Evolutionary conservation across 129 eudicot species (phyloP).

Genomic region (Flaveria sonorensis): DNA sequence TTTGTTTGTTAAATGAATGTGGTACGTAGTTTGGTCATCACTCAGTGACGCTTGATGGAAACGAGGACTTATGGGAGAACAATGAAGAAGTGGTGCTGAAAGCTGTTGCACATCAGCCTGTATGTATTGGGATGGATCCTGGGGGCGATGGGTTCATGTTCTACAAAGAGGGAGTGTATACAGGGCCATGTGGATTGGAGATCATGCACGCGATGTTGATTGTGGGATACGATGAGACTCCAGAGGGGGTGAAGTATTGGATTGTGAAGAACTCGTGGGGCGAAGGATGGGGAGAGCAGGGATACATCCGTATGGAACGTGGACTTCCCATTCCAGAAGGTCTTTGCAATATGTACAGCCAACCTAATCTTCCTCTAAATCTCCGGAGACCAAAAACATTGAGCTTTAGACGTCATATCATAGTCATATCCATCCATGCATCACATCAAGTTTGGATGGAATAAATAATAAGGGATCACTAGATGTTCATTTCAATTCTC

Average conservation of each 20-base stretch:
- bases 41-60: conserved; percentile 43
- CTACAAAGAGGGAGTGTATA: conserved; percentile 65
- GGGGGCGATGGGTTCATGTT: conserved; percentile 52
- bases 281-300: conserved; percentile 28
- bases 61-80: conserved; percentile 41
- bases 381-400: neutral
- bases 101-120: conserved; percentile 67
- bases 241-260: conserved; percentile 25
- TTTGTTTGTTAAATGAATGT: too few relatives aligned
- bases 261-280: conserved; percentile 29
- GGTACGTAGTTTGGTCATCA: neutral
- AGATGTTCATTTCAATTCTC: too few relatives aligned
- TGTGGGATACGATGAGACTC: conserved; percentile 26
- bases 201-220: conserved; percentile 30
- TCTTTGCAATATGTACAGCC: neutral
- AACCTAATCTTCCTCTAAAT: neutral
- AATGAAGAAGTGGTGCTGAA: conserved; percentile 54
- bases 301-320: conserved; percentile 13
- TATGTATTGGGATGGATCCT: conserved; percentile 54
- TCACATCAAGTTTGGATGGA: too few relatives aligned
- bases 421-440: too few relatives aligned
- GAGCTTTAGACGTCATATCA: too few relatives aligned
- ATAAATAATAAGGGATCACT: too few relatives aligned
- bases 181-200: conserved; percentile 57
- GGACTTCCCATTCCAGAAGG: neutral